Conservation (phyloP, 768 basidiomycete genomes). For the Trametes cinnabarina region DNA sequence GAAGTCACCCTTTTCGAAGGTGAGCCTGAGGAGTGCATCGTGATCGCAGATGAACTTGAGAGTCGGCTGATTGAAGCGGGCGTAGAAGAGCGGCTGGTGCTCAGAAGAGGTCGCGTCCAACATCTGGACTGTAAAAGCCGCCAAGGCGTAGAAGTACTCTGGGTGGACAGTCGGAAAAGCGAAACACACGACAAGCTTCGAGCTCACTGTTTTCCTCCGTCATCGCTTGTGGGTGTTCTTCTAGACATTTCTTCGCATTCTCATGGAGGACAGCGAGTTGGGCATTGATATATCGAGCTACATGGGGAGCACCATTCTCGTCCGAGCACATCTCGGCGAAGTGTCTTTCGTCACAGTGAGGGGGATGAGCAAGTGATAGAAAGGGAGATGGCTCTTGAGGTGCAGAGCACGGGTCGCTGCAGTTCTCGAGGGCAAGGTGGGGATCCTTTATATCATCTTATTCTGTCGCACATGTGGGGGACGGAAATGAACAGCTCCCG, state of each 20-base stretch:
- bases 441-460: background rate
- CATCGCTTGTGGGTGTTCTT: conserved; percentile 14
- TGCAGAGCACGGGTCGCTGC: no score
- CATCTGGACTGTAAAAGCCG: conserved; percentile 16
- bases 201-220: conserved; percentile 22
- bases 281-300: conserved; percentile 25
- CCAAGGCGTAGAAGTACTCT: conserved; percentile 24
- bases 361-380: background rate
- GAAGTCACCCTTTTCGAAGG: conserved; percentile 26
- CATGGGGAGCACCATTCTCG: conserved; percentile 26
- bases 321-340: conserved; percentile 22
- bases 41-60: conserved; percentile 35
- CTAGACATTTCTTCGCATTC: conserved; percentile 21
- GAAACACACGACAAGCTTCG: background rate
- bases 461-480: background rate
- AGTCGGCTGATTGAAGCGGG: conserved; percentile 25
- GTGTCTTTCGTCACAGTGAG: background rate
- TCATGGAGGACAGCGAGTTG: conserved; percentile 25
- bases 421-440: no score
- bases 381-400: background rate
- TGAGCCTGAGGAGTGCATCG: conserved; percentile 29
- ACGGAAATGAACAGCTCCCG: background rate
- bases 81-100: conserved; percentile 7
- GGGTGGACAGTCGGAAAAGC: background rate
- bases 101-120: conserved; percentile 8